A percentile compares a stretch with the other conserved stretches of the same genome.
Conservation (phyloP, 768 basidiomycete genomes). For the Chalciporus chontae region DNA sequence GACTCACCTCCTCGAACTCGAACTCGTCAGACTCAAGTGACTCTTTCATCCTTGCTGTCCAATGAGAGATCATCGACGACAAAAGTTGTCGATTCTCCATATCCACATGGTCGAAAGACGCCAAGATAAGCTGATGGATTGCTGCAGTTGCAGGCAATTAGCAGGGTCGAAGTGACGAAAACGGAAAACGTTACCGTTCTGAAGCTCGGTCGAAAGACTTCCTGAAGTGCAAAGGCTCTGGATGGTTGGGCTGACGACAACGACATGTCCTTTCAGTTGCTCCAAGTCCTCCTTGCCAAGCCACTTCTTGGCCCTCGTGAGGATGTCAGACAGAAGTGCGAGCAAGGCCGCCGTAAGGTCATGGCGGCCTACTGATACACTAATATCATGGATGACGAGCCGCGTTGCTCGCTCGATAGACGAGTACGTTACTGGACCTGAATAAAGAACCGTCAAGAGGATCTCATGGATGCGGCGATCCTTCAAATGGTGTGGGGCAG, state of each 20-base stretch:
- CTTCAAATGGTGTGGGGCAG: conserved; percentile 17
- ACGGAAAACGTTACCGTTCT: background rate
- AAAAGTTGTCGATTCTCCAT: conserved; percentile 38
- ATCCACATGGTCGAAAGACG: conserved; percentile 35
- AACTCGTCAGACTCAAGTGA: conserved; percentile 10
- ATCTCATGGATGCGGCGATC: conserved; percentile 25
- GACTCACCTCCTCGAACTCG: conserved; percentile 11
- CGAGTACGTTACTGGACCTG: conserved; percentile 19
- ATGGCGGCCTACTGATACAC: conserved; percentile 13
- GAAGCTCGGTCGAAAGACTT: conserved; percentile 19
- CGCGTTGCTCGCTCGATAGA: conserved; percentile 36
- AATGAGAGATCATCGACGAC: conserved; percentile 41
- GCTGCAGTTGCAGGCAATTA: conserved; percentile 26
- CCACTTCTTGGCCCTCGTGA: conserved; percentile 23
- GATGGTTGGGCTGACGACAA: conserved; percentile 33
- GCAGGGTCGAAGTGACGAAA: no score
- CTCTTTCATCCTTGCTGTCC: conserved; percentile 30
- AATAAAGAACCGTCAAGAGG: conserved; percentile 36
- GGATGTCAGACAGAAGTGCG: conserved; percentile 38
- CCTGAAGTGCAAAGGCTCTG: conserved; percentile 33
- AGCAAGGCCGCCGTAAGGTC: conserved; percentile 33
- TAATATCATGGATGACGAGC: conserved; percentile 37
- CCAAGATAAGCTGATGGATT: conserved; percentile 37
- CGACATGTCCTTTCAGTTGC: conserved; percentile 38
- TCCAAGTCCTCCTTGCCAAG: conserved; percentile 32